These are phyloP conservation scores for Chaetothyriales sp. DNA, from an alignment of 2,329 filamentous ascomycete genomes.

Conservation along the genomic window DNA sequence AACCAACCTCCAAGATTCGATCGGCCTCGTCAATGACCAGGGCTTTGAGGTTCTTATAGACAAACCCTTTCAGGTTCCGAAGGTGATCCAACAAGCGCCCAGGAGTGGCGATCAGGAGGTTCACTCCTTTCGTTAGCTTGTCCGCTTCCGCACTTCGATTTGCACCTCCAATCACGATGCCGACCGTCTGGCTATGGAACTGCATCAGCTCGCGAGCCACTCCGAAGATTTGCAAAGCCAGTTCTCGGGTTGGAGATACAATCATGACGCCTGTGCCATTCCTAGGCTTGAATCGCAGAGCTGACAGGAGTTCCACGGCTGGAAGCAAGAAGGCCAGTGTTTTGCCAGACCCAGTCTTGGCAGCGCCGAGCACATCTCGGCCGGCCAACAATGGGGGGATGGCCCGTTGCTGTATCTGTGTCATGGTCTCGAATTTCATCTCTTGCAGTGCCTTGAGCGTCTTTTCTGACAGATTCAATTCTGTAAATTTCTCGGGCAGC, in stretches of 20 bases:
- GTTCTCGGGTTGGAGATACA: slow-evolving; percentile 81
- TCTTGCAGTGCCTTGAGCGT: slow-evolving; percentile 75
- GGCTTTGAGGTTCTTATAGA: slow-evolving; percentile 83
- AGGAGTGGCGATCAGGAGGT: slow-evolving; percentile 84
- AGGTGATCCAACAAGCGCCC: slow-evolving; percentile 86
- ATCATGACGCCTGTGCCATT: slow-evolving; percentile 88
- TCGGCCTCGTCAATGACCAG: slow-evolving; percentile 95
- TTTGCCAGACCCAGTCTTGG: slow-evolving; percentile 93
- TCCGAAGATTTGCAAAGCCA: slow-evolving; percentile 90
- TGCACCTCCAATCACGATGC: slow-evolving; percentile 90
- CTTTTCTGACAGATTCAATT: slow-evolving; percentile 73
- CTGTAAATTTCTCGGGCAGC: slow-evolving; percentile 56
- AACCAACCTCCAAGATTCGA: slow-evolving; percentile 83
- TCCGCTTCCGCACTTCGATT: slow-evolving; percentile 82
- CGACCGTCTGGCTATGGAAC: slow-evolving; percentile 85
- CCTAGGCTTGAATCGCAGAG: slow-evolving; percentile 82
- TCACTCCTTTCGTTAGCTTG: slow-evolving; percentile 87
- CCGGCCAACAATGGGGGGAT: slow-evolving; percentile 83
- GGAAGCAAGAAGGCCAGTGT: slow-evolving; percentile 90
- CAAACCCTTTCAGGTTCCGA: slow-evolving; percentile 76
- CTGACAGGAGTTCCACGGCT: slow-evolving; percentile 79
- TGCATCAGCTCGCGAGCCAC: slow-evolving; percentile 87
- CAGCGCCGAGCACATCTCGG: slow-evolving; percentile 81
- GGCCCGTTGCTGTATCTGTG: slow-evolving; percentile 74
- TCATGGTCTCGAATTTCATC: slow-evolving; percentile 94